Evolutionary conservation across 495 filamentous ascomycete genomes (phyloP), one percentile per base, ranked within the genome.

Genomic region (Coniosporium apollinis): DNA sequence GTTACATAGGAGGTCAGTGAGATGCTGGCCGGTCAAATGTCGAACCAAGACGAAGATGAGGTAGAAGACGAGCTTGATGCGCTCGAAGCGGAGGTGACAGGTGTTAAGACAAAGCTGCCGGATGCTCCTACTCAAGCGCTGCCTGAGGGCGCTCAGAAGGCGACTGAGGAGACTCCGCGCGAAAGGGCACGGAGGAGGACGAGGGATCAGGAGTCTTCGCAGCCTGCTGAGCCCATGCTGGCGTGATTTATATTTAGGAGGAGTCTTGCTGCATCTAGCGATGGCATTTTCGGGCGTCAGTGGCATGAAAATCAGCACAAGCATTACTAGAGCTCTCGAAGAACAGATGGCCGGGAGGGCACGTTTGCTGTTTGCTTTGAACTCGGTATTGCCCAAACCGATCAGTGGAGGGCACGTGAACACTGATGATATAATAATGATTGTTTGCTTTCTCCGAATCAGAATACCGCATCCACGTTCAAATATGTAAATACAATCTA

Each of bases 1-100:
- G 11, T 16, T 37, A 7, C 3, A 52, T 45, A 89, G 79, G 86
- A 89, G 55, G 67, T 97, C 41, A 86, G 74, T 55, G 83, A 89
- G 28, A 82, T 94, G 76, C 68, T 97, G 8, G 79, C 70, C 7
- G 82, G 82, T 1, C 65, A 70, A 41, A 77, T 94, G 60, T 82
- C 79, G 24, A 85, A 82, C 48, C 78, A 87, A 49, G 91, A 96
- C 57, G 89, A 96, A 54, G 91, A 94, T 42, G 89, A 94, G 49
- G 91, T 96, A 17, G 91, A 94, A 50, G 85, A 94, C 47, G 89
- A 96, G 60, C 57, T 97, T 43, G 83, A 79, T 31, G 75, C 68
- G 14, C 59, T 96, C 38, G 75, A 82, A 52, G 67, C 61, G 13
- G 77, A 94, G 54, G 56, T 81, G 9, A 59, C 29, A 8, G 52